Evolutionary conservation across 495 filamentous ascomycete species (phyloP).

Genomic region (Bathelium albidoporum): DNA sequence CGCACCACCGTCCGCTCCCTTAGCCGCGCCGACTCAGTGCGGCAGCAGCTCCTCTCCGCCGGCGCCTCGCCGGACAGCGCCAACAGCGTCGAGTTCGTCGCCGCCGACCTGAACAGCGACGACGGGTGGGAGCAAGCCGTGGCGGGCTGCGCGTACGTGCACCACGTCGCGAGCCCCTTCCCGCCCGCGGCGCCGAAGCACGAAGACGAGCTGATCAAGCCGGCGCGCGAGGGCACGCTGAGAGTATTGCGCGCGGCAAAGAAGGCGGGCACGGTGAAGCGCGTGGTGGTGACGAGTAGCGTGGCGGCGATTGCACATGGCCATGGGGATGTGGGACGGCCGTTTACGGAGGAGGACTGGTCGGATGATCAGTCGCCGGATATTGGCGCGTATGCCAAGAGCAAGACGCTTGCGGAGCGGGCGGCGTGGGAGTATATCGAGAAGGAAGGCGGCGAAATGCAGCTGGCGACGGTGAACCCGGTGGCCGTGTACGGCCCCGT

Average conservation of each 20-base stretch:
- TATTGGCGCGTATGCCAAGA: constrained; percentile 11
- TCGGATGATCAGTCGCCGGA: constrained; percentile 4
- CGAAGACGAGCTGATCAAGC: constrained; percentile 17
- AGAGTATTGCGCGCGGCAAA: constrained; percentile 16
- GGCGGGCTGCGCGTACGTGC: constrained; percentile 16
- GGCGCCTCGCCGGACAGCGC: constrained; percentile 6
- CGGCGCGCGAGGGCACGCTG: constrained; percentile 16
- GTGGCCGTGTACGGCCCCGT: constrained; percentile 15
- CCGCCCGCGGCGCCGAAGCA: constrained; percentile 14
- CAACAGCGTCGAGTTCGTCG: constrained; percentile 13
- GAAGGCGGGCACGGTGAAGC: constrained; percentile 16
- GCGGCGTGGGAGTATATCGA: constrained; percentile 17
- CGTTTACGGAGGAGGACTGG: constrained; percentile 19
- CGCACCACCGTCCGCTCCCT: constrained; percentile 14
- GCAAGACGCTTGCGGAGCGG: constrained; percentile 18
- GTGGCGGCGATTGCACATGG: constrained; percentile 14
- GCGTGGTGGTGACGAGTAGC: constrained; percentile 14
- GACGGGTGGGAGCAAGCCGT: constrained; percentile 19
- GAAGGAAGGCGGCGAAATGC: constrained; percentile 12
- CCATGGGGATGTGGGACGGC: not conserved
- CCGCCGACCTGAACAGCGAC: constrained; percentile 17
- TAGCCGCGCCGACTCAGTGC: constrained; percentile 13
- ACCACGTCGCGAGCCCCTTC: constrained; percentile 19
- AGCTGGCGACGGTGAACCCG: constrained; percentile 16
- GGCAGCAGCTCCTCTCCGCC: constrained; percentile 9